Conservation (phyloP, 176 grass and related monocot genomes). For the Ampelocalamus luodianensis region DNA sequence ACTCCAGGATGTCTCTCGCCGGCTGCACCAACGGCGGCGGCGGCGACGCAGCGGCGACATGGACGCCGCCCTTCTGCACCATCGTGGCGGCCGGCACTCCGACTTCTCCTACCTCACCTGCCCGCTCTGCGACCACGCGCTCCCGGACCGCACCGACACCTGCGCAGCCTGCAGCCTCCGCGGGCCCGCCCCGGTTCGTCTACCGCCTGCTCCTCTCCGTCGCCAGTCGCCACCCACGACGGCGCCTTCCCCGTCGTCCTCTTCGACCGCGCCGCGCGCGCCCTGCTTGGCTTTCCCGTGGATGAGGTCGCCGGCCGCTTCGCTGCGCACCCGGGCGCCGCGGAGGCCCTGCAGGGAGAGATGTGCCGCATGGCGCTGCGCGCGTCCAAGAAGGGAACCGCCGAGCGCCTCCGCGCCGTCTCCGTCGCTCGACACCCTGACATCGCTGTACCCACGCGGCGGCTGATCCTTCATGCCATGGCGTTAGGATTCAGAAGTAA, state of each 20-base stretch:
- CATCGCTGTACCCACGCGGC: slow-evolving; percentile 38
- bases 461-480: slow-evolving; percentile 10
- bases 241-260: slow-evolving; percentile 9
- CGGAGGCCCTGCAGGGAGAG: slow-evolving; percentile 61
- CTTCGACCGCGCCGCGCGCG: slow-evolving; percentile 73
- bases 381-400: slow-evolving; percentile 48
- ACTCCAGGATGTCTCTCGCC: slow-evolving; percentile 23
- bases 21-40: background rate
- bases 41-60: slow-evolving; percentile 38
- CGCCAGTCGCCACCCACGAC: slow-evolving; percentile 46
- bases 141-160: slow-evolving; percentile 17
- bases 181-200: slow-evolving; percentile 16
- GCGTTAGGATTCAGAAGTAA: background rate
- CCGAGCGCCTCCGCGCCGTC: slow-evolving; percentile 59
- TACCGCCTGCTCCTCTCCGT: slow-evolving; percentile 75
- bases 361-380: slow-evolving; percentile 67
- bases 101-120: slow-evolving; percentile 67
- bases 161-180: slow-evolving; percentile 50
- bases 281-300: slow-evolving; percentile 61
- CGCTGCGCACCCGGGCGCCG: slow-evolving; percentile 41
- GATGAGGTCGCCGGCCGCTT: slow-evolving; percentile 42
- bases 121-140: slow-evolving; percentile 52
- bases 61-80: slow-evolving; percentile 74
- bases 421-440: slow-evolving; percentile 56
- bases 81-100: slow-evolving; percentile 61